Evolutionary conservation across 2,329 filamentous ascomycete genomes (phyloP).

Genomic region (Penicillium thymicola): DNA sequence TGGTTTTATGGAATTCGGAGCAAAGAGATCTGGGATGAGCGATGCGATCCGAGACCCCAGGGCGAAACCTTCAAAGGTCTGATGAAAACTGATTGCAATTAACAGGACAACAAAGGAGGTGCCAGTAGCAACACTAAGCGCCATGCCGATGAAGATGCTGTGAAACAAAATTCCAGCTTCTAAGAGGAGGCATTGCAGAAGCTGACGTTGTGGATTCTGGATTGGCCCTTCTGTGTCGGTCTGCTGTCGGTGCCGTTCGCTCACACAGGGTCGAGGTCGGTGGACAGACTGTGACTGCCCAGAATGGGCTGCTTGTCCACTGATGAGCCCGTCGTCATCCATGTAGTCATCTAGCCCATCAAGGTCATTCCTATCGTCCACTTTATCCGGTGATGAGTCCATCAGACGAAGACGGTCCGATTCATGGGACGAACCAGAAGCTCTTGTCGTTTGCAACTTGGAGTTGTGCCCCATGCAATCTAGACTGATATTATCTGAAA

Average conservation of each 20-base stretch:
- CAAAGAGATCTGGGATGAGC: conserved; percentile 63
- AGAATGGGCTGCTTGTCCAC: conserved; percentile 11
- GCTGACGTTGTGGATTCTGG: conserved; percentile 61
- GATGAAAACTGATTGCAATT: conserved; percentile 77
- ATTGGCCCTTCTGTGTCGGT: conserved; percentile 33
- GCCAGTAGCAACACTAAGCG: conserved; percentile 74
- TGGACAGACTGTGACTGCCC: conserved; percentile 11
- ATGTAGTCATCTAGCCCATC: conserved; percentile 49
- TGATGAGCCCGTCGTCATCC: conserved; percentile 21
- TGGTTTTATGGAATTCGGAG: conserved; percentile 68
- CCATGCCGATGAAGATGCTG: conserved; percentile 83
- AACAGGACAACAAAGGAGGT: conserved; percentile 77
- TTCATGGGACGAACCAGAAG: conserved; percentile 19
- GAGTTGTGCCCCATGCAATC: conserved; percentile 13
- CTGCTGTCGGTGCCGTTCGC: conserved; percentile 21
- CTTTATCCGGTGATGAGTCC: conserved; percentile 44
- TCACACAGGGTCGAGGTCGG: conserved; percentile 12
- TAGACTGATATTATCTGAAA: conserved; percentile 22
- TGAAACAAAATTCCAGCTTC: conserved; percentile 84
- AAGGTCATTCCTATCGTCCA: conserved; percentile 53
- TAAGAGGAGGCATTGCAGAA: conserved; percentile 74
- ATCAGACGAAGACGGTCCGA: conserved; percentile 15
- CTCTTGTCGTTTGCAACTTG: conserved; percentile 2
- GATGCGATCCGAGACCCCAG: conserved; percentile 81
- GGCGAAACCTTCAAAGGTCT: conserved; percentile 85